Evolutionary conservation across 768 basidiomycete species (phyloP).

Genomic region (Pluteus cervinus): DNA sequence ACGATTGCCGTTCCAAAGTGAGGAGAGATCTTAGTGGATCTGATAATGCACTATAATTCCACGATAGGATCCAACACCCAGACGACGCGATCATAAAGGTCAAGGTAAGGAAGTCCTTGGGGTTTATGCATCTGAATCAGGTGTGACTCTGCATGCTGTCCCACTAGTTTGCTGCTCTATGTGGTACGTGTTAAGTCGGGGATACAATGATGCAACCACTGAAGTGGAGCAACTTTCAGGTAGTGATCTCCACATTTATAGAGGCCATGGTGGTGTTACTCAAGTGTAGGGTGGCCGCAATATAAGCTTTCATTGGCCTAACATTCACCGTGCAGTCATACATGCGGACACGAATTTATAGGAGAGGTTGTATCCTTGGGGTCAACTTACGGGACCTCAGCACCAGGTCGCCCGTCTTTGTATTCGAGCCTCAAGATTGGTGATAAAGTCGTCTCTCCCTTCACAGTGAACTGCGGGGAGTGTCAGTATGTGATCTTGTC

Average conservation of each 20-base stretch:
- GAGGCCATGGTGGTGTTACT: slow-evolving; percentile 50
- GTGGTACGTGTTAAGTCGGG: slow-evolving; percentile 31
- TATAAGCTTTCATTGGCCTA: neutral
- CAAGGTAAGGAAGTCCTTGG: slow-evolving; percentile 34
- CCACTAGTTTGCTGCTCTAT: slow-evolving; percentile 55
- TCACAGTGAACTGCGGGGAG: slow-evolving; percentile 79
- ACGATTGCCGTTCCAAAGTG: slow-evolving; percentile 47
- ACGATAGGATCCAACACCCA: slow-evolving; percentile 54
- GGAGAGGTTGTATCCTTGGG: slow-evolving; percentile 70
- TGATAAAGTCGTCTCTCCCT: slow-evolving; percentile 76
- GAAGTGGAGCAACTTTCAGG: too few species aligned
- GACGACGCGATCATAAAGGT: slow-evolving; percentile 80
- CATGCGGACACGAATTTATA: slow-evolving; percentile 73
- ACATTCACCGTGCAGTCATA: slow-evolving; percentile 34
- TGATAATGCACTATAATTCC: slow-evolving; percentile 1
- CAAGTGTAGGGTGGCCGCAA: slow-evolving; percentile 38
- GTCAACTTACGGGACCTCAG: slow-evolving; percentile 39
- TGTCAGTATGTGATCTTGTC: slow-evolving; percentile 56
- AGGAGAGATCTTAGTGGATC: slow-evolving; percentile 1
- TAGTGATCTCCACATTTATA: slow-evolving; percentile 71
- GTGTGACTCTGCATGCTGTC: neutral
- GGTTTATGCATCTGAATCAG: neutral
- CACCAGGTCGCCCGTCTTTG: slow-evolving; percentile 47
- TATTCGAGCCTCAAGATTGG: slow-evolving; percentile 64
- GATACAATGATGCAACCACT: neutral